Evolutionary conservation across 352 stramenopile species (phyloP).

Genomic region (Phytophthora colocasiae): DNA sequence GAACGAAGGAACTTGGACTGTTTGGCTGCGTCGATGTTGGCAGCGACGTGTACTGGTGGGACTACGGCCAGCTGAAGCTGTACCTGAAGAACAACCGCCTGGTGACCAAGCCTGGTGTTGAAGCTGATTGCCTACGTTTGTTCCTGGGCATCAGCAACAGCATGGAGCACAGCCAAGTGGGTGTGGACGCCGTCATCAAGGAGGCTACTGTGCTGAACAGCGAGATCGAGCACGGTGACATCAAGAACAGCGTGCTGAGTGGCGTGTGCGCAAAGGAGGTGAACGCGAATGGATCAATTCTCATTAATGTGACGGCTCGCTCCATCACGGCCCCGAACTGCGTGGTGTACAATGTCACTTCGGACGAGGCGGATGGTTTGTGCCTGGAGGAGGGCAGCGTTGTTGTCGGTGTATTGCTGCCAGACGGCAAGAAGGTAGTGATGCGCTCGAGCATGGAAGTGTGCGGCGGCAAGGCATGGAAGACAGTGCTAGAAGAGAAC

Average conservation of each 20-base stretch:
- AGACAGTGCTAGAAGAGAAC: constrained; percentile 93
- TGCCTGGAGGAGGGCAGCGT: constrained; percentile 94
- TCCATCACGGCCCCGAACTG: constrained; percentile 95
- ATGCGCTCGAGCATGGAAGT: constrained; percentile 93
- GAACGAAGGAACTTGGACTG: constrained; percentile 78
- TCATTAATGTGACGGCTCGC: constrained; percentile 98
- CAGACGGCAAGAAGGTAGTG: constrained; percentile 92
- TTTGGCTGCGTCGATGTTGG: constrained; percentile 98
- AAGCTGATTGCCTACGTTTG: constrained; percentile 78
- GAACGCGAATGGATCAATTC: constrained; percentile 94
- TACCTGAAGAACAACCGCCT: constrained; percentile 97
- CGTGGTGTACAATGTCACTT: constrained; percentile 98
- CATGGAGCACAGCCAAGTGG: constrained; percentile 81
- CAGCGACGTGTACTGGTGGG: constrained; percentile 98
- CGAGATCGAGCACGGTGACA: constrained; percentile 69
- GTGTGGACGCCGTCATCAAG: constrained; percentile 60
- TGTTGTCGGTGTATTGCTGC: constrained; percentile 93
- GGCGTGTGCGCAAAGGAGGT: constrained; percentile 92
- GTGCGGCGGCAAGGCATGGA: constrained; percentile 95
- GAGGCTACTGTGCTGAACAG: constrained; percentile 84
- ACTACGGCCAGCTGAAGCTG: constrained; percentile 98
- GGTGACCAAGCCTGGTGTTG: constrained; percentile 88
- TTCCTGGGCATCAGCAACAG: constrained; percentile 86
- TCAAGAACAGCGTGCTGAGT: constrained; percentile 89
- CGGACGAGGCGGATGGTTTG: constrained; percentile 90